Base-by-base conservation (phyloP, 1,284 basidiomycete genomes). In the Schizophyllum commune region DNA sequence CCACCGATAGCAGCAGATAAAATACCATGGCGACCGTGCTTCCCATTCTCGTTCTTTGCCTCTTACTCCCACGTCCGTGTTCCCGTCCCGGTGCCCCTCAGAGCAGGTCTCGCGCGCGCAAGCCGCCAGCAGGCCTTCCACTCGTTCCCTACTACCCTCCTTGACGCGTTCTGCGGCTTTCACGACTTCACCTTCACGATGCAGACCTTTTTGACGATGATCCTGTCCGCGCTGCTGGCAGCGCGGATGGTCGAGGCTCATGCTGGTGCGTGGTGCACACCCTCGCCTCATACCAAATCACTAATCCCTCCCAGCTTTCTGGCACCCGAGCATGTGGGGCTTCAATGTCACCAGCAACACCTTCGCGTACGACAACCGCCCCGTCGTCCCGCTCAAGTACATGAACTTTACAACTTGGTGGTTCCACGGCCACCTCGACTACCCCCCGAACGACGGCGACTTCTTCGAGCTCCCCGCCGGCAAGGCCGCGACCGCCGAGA, bases 401-500 rank as follows among this genome's bases (percentile, higher is more conserved):
- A 73, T 79, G 67, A 67, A 79, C 2, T 89, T 88, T 69, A 65
- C 79, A 21, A 68, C 86, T 63, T 90, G 88, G 88, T 91, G 88
- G 88, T 85, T 89, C 73, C 85, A 88, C 67, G 79, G 80, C 32
- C 80, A 83, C 69, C 76, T 83, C 32, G 75, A 74, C 63, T 75
- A 78, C 63, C 86, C 85, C 0, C 86, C 86, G 1, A 75, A 83
- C 66, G 67, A 72, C 0, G 77, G 77, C 13, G 82, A 84, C 67
- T 71, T 85, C 65, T 81, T 87, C 69, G 74, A 80, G 58, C 77
- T 88, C n/a, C 79, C 80, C 1, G 84, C 82, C 0, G 84, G 84
- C 22, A 68, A 77, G 61, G 70, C 71, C 11, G 76, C 77, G 21
- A 81, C 78, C 19, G 71, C 78, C 22, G 79, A 86, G 68, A 73